phyloP scores from a whole-genome alignment of 352 stramenopile genomes.

The Pythium biforme region DNA sequence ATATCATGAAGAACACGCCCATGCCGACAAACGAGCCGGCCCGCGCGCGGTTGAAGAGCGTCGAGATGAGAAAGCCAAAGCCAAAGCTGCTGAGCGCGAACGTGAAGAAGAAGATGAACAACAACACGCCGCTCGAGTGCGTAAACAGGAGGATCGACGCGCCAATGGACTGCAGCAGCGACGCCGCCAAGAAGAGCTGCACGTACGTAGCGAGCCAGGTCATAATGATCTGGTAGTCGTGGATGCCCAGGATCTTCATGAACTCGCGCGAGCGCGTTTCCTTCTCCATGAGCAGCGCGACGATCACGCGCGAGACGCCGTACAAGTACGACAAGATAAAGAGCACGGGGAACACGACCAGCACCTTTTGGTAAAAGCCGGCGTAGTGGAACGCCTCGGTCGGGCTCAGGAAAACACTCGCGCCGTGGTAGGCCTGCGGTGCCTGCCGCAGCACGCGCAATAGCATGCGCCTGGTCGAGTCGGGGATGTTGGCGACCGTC shows the following conservation, averaged over 20 bases:
- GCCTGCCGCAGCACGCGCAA: slow-evolving; percentile 53
- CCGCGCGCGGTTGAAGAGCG: slow-evolving; percentile 54
- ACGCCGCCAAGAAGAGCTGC: slow-evolving; percentile 43
- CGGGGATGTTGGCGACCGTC: slow-evolving; percentile 32
- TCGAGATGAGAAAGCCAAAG: slow-evolving; percentile 77
- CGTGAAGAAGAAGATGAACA: slow-evolving; percentile 75
- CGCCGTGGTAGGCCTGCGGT: slow-evolving; percentile 59
- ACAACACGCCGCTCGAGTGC: slow-evolving; percentile 34
- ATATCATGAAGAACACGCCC: slow-evolving; percentile 76
- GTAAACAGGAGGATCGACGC: slow-evolving; percentile 42
- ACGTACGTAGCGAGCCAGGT: slow-evolving; percentile 85
- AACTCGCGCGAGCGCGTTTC: slow-evolving; percentile 89
- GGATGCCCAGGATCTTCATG: slow-evolving; percentile 91
- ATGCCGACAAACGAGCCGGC: slow-evolving; percentile 70
- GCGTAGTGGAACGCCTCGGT: slow-evolving; percentile 53
- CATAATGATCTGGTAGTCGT: slow-evolving; percentile 44
- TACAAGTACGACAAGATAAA: slow-evolving; percentile 94
- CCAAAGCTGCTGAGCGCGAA: slow-evolving; percentile 76
- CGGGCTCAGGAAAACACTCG: slow-evolving; percentile 44
- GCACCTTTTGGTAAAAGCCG: slow-evolving; percentile 79
- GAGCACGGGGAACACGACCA: slow-evolving; percentile 79
- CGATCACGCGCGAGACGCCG: slow-evolving; percentile 87
- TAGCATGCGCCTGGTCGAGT: slow-evolving; percentile 34
- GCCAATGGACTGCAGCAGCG: slow-evolving; percentile 46
- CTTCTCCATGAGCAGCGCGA: slow-evolving; percentile 92